Percentiles rank a stretch among this genome's conserved stretches.
These are phyloP conservation scores for Scleroderma bovista DNA, from an alignment of 768 basidiomycete genomes.

Conservation along the genomic window DNA sequence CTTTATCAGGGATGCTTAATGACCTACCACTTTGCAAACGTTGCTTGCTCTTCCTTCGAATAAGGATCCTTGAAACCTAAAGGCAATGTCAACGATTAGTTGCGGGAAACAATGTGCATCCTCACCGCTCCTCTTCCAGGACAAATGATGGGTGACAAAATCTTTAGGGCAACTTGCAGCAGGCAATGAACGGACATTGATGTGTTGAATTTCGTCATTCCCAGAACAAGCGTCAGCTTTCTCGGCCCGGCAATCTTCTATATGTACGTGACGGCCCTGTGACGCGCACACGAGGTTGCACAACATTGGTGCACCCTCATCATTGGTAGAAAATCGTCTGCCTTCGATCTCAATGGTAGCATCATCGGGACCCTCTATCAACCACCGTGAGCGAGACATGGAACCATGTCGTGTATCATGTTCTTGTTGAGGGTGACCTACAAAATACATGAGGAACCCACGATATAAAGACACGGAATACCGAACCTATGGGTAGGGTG, in stretches of 20 bases:
- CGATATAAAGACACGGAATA: not conserved
- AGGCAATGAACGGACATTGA: conserved; percentile 34
- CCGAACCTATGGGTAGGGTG: conserved; percentile 47
- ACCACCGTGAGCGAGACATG: conserved; percentile 49
- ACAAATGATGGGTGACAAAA: conserved; percentile 43
- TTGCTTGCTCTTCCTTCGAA: conserved; percentile 42
- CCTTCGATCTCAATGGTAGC: conserved; percentile 44
- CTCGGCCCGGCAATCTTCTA: conserved; percentile 45
- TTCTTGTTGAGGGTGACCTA: conserved; percentile 49
- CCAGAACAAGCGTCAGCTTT: conserved; percentile 27
- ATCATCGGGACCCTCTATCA: conserved; percentile 43
- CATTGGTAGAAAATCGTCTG: conserved; percentile 41
- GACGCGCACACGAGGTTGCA: conserved; percentile 47
- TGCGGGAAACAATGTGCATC: not conserved
- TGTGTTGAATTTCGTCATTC: conserved; percentile 39
- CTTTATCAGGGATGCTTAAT: not conserved
- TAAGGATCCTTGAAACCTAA: too few relatives aligned
- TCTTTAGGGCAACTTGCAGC: conserved; percentile 44
- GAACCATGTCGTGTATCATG: conserved; percentile 57
- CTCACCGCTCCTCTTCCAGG: conserved; percentile 48
- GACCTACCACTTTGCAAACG: conserved; percentile 44
- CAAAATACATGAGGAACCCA: not conserved
- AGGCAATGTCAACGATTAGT: not conserved
- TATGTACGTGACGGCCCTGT: conserved; percentile 47
- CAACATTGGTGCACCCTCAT: conserved; percentile 53